These are phyloP conservation scores for Starmerella sp. DNA, from an alignment of 805 yeast species.

Conservation along the genomic window DNA sequence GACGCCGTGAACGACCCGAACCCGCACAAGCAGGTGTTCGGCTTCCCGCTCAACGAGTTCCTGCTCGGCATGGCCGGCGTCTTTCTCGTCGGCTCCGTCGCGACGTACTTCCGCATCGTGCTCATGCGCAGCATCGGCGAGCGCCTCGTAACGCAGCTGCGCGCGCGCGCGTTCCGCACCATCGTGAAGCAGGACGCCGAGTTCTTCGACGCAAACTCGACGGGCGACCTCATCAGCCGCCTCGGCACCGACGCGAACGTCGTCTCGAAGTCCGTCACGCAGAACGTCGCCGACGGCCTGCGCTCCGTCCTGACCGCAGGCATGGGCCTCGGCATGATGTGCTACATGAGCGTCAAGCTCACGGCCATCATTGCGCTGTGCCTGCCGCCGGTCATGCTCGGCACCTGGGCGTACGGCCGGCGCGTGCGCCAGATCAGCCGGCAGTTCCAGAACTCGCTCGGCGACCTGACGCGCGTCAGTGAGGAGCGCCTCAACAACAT, in stretches of 20 bases:
- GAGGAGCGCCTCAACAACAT: slow-evolving; percentile 84
- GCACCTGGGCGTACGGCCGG: slow-evolving; percentile 75
- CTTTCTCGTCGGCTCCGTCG: slow-evolving; percentile 61
- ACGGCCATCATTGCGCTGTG: slow-evolving; percentile 70
- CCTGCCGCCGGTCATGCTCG: slow-evolving; percentile 71
- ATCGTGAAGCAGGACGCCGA: slow-evolving; percentile 77
- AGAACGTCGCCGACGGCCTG: slow-evolving; percentile 85
- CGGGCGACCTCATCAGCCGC: slow-evolving; percentile 85
- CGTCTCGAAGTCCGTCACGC: slow-evolving; percentile 75
- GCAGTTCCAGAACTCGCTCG: slow-evolving; percentile 71
- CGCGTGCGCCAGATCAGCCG: slow-evolving; percentile 63
- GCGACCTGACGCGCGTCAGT: slow-evolving; percentile 74
- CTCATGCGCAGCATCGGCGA: slow-evolving; percentile 74
- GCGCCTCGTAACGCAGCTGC: slow-evolving; percentile 68
- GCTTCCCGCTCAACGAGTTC: slow-evolving; percentile 54
- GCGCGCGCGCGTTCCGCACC: slow-evolving; percentile 65
- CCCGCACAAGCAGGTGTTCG: slow-evolving; percentile 36
- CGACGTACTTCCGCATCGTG: slow-evolving; percentile 73
- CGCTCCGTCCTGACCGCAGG: slow-evolving; percentile 70
- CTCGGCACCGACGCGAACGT: slow-evolving; percentile 80
- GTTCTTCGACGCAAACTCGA: slow-evolving; percentile 78
- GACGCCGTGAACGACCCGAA: slow-evolving; percentile 48
- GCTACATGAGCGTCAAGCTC: slow-evolving; percentile 68
- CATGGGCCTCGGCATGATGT: slow-evolving; percentile 88
- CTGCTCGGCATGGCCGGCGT: slow-evolving; percentile 49